These are phyloP conservation scores for Torrubiella hemipterigena DNA, from an alignment of 2,329 filamentous ascomycete species.

Conservation along the genomic window DNA sequence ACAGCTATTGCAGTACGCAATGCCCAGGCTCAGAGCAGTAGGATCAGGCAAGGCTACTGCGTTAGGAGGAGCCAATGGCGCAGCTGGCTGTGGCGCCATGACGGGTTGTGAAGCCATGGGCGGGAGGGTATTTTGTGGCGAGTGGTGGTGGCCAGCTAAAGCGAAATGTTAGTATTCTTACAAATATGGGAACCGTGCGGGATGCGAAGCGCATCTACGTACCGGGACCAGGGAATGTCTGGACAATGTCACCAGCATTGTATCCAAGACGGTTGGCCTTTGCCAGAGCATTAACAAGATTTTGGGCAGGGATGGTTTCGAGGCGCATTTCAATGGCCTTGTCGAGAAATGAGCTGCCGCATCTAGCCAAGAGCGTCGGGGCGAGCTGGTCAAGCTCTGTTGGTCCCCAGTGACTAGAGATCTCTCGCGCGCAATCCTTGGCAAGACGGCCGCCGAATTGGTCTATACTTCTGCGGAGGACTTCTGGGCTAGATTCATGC, in stretches of 20 bases:
- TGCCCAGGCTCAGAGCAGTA: too few relatives aligned
- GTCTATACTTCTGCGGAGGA: conserved; percentile 25
- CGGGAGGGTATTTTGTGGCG: too few relatives aligned
- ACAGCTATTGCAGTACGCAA: conserved; percentile 17
- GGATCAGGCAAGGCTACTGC: background rate
- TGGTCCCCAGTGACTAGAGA: conserved; percentile 27
- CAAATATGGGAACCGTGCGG: too few relatives aligned
- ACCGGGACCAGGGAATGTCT: too few relatives aligned
- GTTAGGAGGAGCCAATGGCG: background rate
- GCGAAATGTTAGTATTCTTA: too few relatives aligned
- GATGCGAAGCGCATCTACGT: too few relatives aligned
- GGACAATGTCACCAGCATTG: conserved; percentile 34
- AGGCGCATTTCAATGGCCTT: conserved; percentile 38
- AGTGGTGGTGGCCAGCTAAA: too few relatives aligned
- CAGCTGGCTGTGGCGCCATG: background rate
- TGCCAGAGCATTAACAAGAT: conserved; percentile 44
- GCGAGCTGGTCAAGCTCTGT: conserved; percentile 31
- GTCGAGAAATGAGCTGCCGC: conserved; percentile 41
- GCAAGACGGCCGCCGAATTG: conserved; percentile 35
- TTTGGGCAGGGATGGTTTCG: conserved; percentile 38
- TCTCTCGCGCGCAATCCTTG: conserved; percentile 23
- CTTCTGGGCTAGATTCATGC: conserved; percentile 19
- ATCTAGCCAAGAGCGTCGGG: conserved; percentile 28
- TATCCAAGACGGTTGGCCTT: conserved; percentile 46
- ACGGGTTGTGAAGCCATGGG: too few relatives aligned